These are phyloP conservation scores for Schizochytrium sp. DNA, from an alignment of 108 stramenopile species.

Conservation along the genomic window DNA sequence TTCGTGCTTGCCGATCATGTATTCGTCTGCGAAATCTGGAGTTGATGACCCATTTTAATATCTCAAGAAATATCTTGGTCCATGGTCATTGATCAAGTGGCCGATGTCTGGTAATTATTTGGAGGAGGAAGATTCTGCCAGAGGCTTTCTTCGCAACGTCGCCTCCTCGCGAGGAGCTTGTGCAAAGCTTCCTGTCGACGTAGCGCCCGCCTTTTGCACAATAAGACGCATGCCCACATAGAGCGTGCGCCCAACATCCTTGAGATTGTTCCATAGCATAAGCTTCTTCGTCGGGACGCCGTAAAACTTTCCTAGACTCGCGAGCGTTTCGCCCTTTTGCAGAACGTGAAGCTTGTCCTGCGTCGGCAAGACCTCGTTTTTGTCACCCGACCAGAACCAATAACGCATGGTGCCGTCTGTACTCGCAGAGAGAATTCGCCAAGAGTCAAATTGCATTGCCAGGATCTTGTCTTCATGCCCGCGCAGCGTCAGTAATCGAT, in stretches of 20 bases:
- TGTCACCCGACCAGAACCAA: constrained; percentile 10
- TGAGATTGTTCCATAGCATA: neutral
- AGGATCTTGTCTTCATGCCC: neutral
- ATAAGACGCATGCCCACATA: neutral
- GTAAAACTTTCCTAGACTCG: neutral
- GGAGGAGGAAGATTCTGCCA: too few species aligned
- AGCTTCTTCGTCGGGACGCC: neutral
- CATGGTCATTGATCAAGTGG: too few species aligned
- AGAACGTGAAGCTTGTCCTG: neutral
- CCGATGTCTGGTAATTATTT: too few species aligned
- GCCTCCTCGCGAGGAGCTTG: too few species aligned
- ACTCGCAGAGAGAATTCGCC: neutral
- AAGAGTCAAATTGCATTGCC: neutral
- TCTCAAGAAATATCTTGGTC: too few species aligned
- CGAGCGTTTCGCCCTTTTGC: neutral
- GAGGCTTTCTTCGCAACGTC: too few species aligned
- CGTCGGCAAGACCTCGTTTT: neutral
- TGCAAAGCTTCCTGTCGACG: too few species aligned
- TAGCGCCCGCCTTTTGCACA: neutral
- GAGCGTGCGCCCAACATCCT: neutral
- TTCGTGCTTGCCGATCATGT: too few species aligned
- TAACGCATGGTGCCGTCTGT: neutral
- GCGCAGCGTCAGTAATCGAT: neutral
- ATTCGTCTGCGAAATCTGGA: too few species aligned
- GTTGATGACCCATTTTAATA: too few species aligned